Evolutionary conservation across 179 eudicot genomes (phyloP).

Genomic region (Vitellaria paradoxa): DNA sequence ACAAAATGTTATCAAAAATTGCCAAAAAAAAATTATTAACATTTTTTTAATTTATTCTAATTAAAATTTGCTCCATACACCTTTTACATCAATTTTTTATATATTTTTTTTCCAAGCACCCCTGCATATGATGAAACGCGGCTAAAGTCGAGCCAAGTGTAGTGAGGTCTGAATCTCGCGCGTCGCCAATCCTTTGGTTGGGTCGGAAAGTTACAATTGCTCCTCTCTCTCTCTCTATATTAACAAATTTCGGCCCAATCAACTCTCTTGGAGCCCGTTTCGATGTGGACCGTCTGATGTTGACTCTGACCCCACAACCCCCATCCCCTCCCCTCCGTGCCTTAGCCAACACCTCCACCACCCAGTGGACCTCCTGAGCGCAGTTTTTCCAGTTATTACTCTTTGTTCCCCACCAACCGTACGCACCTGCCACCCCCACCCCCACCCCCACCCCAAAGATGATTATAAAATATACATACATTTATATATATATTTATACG

Average conservation of each 20-base stretch:
- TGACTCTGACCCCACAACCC: not conserved
- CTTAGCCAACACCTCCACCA: not conserved
- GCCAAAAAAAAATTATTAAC: too few relatives aligned
- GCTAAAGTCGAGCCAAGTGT: too few relatives aligned
- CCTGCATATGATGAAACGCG: too few relatives aligned
- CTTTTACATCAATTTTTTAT: too few relatives aligned
- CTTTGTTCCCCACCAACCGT: not conserved
- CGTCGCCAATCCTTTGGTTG: not conserved
- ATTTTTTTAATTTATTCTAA: too few relatives aligned
- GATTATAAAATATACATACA: not conserved
- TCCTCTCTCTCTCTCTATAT: not conserved
- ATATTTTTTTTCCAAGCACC: too few relatives aligned
- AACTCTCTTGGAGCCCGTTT: not conserved
- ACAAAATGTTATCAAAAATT: too few relatives aligned
- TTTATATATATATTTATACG: not conserved
- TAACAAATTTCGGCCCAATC: not conserved
- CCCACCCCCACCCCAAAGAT: not conserved
- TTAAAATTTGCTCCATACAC: too few relatives aligned
- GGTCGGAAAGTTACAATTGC: not conserved
- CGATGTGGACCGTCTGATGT: constrained; percentile 1
- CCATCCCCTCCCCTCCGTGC: not conserved
- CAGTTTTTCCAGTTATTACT: constrained; percentile 6
- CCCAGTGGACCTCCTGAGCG: not conserved
- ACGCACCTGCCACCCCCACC: not conserved
- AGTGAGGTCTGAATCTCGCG: not conserved